phyloP scores from a whole-genome alignment of 75 land plant species.

The Sequoia sempervirens region DNA sequence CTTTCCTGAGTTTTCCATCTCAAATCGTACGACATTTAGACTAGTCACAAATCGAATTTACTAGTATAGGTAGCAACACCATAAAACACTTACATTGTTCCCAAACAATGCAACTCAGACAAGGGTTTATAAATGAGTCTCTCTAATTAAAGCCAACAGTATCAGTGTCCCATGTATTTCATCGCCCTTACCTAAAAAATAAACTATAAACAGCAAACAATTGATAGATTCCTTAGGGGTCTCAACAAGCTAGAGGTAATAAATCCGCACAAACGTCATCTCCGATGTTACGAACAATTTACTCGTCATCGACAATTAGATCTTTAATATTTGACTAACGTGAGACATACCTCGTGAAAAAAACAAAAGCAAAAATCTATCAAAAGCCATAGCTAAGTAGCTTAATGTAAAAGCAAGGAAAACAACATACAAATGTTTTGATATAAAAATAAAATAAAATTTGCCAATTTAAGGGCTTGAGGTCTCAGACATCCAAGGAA shows the following conservation, averaged over 20 bases:
- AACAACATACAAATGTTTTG: no score
- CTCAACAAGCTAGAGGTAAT: neutral
- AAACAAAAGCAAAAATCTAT: no score
- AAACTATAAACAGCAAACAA: neutral
- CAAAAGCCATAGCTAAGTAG: no score
- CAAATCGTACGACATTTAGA: no score
- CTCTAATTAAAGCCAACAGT: neutral
- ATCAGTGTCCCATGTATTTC: neutral
- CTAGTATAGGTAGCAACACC: no score
- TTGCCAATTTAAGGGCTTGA: neutral
- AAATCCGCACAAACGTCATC: neutral
- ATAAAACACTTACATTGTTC: no score
- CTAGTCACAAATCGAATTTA: no score
- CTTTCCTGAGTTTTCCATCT: no score
- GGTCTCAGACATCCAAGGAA: constrained; percentile 1
- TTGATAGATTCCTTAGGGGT: no score
- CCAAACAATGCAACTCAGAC: neutral
- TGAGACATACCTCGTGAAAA: no score
- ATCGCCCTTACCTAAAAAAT: neutral
- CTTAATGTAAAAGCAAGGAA: no score
- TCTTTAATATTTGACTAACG: neutral
- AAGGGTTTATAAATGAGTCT: neutral
- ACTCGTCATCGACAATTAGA: neutral
- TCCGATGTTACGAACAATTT: constrained; percentile 2
- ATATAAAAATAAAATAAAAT: no score